Evolutionary conservation across 768 basidiomycete species (phyloP).

Genomic region (Dendrothele bispora): DNA sequence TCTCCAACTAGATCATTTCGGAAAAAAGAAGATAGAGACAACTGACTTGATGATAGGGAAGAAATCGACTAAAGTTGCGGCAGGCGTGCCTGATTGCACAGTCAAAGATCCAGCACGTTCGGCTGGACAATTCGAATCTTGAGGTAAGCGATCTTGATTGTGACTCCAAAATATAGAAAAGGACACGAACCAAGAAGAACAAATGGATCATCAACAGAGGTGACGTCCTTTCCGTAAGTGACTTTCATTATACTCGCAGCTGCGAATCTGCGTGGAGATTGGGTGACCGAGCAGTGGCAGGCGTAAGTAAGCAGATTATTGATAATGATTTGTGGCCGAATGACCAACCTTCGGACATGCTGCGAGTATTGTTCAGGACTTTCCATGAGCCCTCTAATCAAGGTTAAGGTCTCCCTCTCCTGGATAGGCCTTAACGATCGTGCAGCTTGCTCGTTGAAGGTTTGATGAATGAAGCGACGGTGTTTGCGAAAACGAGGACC

Average conservation of each 20-base stretch:
- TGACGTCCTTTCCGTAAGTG: slow-evolving; percentile 47
- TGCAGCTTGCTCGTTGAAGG: slow-evolving; percentile 46
- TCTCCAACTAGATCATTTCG: not conserved
- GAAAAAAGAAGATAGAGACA: not conserved
- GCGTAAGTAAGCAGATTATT: not conserved
- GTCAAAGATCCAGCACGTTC: slow-evolving; percentile 47
- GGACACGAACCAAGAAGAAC: slow-evolving; percentile 38
- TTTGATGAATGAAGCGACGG: slow-evolving; percentile 48
- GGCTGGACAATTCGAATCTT: slow-evolving; percentile 25
- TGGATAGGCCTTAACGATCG: slow-evolving; percentile 40
- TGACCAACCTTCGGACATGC: slow-evolving; percentile 48
- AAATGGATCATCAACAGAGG: slow-evolving; percentile 43
- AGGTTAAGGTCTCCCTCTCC: slow-evolving; percentile 39
- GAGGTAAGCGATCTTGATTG: slow-evolving; percentile 4
- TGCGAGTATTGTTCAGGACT: slow-evolving; percentile 38
- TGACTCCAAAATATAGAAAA: not conserved
- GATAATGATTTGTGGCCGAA: not conserved
- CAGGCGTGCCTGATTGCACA: slow-evolving; percentile 44
- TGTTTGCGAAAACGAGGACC: slow-evolving; percentile 54
- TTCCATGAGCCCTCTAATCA: slow-evolving; percentile 39
- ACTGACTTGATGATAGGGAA: slow-evolving; percentile 47
- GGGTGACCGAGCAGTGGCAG: too few species aligned
- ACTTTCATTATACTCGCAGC: slow-evolving; percentile 49
- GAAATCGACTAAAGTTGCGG: slow-evolving; percentile 49
- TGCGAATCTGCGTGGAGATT: slow-evolving; percentile 37